Conservation (phyloP, 495 filamentous ascomycete species). For the Daldinia bambusicola region DNA sequence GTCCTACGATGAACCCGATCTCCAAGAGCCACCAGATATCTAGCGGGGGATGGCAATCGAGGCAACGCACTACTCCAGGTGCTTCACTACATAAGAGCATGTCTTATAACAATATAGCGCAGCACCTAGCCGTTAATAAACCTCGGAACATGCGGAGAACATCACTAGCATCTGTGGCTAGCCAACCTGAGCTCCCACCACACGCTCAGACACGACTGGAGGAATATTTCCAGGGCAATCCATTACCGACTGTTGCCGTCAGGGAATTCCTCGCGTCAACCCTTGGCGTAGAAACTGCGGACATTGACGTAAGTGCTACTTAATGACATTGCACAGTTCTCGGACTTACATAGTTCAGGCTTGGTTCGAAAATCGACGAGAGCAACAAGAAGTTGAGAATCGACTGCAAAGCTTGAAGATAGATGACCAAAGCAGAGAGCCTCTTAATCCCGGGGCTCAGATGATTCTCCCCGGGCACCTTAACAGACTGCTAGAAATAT, state of each 20-base stretch:
- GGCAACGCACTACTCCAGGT: constrained; percentile 26
- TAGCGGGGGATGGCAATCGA: constrained; percentile 18
- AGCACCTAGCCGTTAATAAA: constrained; percentile 45
- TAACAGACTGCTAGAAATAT: constrained; percentile 58
- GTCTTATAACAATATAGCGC: constrained; percentile 39
- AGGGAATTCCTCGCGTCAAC: constrained; percentile 56
- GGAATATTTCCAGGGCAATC: constrained; percentile 55
- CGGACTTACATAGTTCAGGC: constrained; percentile 26
- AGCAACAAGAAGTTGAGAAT: constrained; percentile 53
- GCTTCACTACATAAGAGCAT: constrained; percentile 37
- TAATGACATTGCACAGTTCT: not conserved
- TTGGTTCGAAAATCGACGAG: constrained; percentile 59
- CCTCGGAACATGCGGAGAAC: constrained; percentile 47
- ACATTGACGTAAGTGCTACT: constrained; percentile 48
- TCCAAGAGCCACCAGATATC: constrained; percentile 13
- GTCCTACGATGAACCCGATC: constrained; percentile 8
- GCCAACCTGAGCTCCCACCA: constrained; percentile 47
- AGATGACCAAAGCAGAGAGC: constrained; percentile 40
- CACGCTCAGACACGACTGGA: constrained; percentile 56
- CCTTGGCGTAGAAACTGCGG: constrained; percentile 52
- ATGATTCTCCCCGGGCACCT: constrained; percentile 62
- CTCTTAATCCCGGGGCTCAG: constrained; percentile 42
- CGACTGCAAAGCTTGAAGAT: constrained; percentile 53
- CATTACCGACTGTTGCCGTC: constrained; percentile 50
- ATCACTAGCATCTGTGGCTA: constrained; percentile 40